Base-by-base conservation (phyloP, 2,329 filamentous ascomycete species). In the Colletotrichum cordylinicola region DNA sequence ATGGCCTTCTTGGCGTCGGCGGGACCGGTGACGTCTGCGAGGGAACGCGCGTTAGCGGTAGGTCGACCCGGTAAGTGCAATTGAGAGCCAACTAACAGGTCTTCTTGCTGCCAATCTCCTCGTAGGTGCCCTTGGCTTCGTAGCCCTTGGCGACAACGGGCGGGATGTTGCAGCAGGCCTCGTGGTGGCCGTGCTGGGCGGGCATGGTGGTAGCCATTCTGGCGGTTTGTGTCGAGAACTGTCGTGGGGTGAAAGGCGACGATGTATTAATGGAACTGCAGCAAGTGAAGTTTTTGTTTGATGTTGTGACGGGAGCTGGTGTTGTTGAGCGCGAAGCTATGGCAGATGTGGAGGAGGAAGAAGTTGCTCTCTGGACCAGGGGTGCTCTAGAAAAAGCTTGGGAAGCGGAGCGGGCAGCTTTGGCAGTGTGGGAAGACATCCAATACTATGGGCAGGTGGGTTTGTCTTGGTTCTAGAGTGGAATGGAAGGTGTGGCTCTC, bases 141-240 rank as follows among this genome's bases (percentile, higher is more conserved):
- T 93, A 93, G 15, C 87, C 89, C 78, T 88, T 87, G 8, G 87
- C 81, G n/a, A 91, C 84, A 60, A 93, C 87, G 8, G 91, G 90
- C 10, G 91, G 89, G 67, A 91, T 86, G 80, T 89, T 91, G 82
- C 90, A 91, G 86, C 90, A 91, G 80, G 90, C 87, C 82, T 87
- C 84, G 80, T 86, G 90, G 82, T 91, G 90, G 82, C 89, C 90
- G 80, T 87, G 85, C 75, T 87, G 85, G 27, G 88, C 88, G 56
- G 86, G 86, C 87, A 89, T 89, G 39, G 86, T 84, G 80, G 88
- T 88, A 6, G 67, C 56, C 88, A 90, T 90, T n/a, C 48, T 77
- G 24, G 77, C 69, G 58, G 72, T 31, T 48, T 67, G 68, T 24
- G 72, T 67, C 37, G 62, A 65, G 27, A 71, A 65, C 31, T 58